A percentile compares a stretch with the other conserved stretches of the same genome.
Conservation (phyloP, 1,139 yeast species). For the Scheffersomyces stambukii region DNA sequence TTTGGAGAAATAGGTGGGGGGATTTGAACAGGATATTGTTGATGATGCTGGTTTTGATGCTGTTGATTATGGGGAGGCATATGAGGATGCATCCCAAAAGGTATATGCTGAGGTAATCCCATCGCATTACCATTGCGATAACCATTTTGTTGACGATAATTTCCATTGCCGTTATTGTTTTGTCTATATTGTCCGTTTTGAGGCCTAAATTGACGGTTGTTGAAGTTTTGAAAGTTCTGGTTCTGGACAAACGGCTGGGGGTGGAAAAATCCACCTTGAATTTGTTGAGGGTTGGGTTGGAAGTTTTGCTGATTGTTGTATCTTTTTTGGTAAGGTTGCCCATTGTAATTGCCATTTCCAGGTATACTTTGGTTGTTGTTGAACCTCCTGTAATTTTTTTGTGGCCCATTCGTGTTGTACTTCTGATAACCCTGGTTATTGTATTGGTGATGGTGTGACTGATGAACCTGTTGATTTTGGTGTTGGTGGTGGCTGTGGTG, state of each 20-base stretch:
- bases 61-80: neutral
- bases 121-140: slow-evolving; percentile 3
- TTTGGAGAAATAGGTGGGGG: slow-evolving; percentile 50
- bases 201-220: slow-evolving; percentile 8
- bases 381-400: slow-evolving; percentile 15
- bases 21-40: slow-evolving; percentile 23
- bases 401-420: slow-evolving; percentile 10
- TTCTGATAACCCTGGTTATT: slow-evolving; percentile 1
- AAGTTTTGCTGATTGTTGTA: slow-evolving; percentile 9
- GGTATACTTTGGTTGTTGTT: slow-evolving; percentile 7
- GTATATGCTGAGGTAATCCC: too few relatives aligned
- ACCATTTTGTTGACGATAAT: slow-evolving; percentile 1
- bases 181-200: slow-evolving; percentile 8
- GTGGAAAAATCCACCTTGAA: slow-evolving; percentile 9
- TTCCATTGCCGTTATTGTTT: slow-evolving; percentile 3
- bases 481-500: slow-evolving; percentile 1
- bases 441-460: slow-evolving; percentile 1
- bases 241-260: slow-evolving; percentile 16
- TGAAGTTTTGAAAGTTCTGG: slow-evolving; percentile 9
- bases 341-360: slow-evolving; percentile 9
- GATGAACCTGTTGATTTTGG: slow-evolving; percentile 1
- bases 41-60: slow-evolving; percentile 1
- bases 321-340: slow-evolving; percentile 17
- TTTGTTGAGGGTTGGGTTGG: slow-evolving; percentile 11
- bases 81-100: too few relatives aligned